Conservation (phyloP, 805 yeast genomes). For the Saccharomycopsis capsularis region DNA sequence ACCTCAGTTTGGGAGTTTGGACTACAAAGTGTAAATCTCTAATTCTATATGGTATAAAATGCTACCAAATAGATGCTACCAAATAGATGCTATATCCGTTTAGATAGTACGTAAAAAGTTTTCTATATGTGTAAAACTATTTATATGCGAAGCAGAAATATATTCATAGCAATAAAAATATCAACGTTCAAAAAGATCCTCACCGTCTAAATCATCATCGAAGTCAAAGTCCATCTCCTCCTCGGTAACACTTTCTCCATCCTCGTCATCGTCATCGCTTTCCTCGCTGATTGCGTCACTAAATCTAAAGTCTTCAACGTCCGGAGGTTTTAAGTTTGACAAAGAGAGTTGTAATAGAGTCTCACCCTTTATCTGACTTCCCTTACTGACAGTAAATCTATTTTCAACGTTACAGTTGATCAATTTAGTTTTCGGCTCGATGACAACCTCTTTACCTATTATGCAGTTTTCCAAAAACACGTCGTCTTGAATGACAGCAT, state of each 20-base stretch:
- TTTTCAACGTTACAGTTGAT: constrained; percentile 85
- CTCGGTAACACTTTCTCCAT: constrained; percentile 23
- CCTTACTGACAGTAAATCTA: constrained; percentile 55
- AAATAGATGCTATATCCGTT: neutral
- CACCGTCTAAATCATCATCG: constrained; percentile 21
- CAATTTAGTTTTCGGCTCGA: constrained; percentile 59
- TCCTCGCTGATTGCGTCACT: constrained; percentile 15
- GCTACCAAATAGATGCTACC: neutral
- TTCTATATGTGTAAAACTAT: neutral
- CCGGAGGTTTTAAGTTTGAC: constrained; percentile 23
- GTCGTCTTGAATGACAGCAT: constrained; percentile 72
- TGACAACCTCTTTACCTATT: constrained; percentile 60
- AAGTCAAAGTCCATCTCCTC: constrained; percentile 26
- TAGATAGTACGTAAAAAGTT: neutral
- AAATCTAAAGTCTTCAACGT: constrained; percentile 31
- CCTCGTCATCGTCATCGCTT: constrained; percentile 25
- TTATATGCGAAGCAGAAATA: too few species aligned
- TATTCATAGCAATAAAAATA: neutral
- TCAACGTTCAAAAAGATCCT: constrained; percentile 18
- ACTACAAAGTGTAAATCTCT: too few species aligned
- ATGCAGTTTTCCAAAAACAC: constrained; percentile 74
- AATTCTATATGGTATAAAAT: too few species aligned
- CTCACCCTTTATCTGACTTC: constrained; percentile 49
- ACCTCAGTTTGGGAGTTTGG: too few species aligned
- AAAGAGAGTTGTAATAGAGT: constrained; percentile 38